These are phyloP conservation scores for Crithidia acanthocephali DNA, from an alignment of 208 protist species.

Conservation along the genomic window DNA sequence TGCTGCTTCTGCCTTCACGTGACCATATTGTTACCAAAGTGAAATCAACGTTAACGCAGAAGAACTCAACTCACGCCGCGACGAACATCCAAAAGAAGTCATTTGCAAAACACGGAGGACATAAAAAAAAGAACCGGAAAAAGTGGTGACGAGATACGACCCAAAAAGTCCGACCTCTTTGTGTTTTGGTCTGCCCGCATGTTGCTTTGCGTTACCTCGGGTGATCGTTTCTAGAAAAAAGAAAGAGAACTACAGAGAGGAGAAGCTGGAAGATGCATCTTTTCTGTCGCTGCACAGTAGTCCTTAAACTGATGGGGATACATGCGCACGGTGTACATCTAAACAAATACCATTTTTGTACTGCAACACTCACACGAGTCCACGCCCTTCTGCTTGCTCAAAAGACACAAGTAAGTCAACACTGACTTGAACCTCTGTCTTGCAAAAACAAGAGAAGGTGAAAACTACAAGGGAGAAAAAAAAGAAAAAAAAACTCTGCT, in stretches of 20 bases:
- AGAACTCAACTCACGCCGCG: background rate
- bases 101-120: too few species aligned
- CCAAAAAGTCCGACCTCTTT: too few species aligned
- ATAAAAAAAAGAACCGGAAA: too few species aligned
- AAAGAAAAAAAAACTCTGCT: background rate
- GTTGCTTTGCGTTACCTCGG: too few species aligned
- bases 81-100: background rate
- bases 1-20: background rate
- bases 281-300: too few species aligned
- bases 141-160: too few species aligned
- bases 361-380: background rate
- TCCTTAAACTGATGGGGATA: too few species aligned
- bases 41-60: conserved; percentile 7
- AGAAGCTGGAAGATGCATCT: too few species aligned
- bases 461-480: conserved; percentile 12
- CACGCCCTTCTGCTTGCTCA: background rate
- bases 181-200: too few species aligned
- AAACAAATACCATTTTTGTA: background rate
- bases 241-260: too few species aligned
- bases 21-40: conserved; percentile 49
- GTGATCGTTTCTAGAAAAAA: too few species aligned
- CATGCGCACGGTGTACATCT: background rate
- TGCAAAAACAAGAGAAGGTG: background rate
- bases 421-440: conserved; percentile 28
- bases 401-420: conserved; percentile 20